Base-by-base conservation (phyloP, 345 rosid genomes). In the Arabidopsis thaliana region DNA sequence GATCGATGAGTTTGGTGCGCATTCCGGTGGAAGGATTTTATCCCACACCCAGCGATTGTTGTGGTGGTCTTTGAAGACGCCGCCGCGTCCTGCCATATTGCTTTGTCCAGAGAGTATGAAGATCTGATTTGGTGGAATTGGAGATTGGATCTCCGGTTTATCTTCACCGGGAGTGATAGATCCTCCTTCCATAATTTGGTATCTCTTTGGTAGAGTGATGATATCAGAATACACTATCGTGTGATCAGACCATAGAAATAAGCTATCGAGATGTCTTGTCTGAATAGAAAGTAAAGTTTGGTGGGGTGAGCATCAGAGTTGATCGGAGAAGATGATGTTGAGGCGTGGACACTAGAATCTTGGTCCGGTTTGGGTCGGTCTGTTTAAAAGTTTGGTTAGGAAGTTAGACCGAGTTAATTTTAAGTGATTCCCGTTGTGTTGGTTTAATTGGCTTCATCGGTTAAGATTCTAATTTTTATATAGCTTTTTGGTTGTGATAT, bases 61-160 rank as follows among this genome's bases (percentile, higher is more conserved):
- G 66, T 82, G 84, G 73, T 56, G 82, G 68, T 83, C 86, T 20
- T 71, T 86, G 66, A 78, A 32, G 11, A 88, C 96, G 28, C 93
- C 98, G 40, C 97, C 98, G 44, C 93, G 89, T 58, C 97, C 97
- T 8, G 89, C 86, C 97, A 90, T 91, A 87, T 92, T 94, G 84
- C 99, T 94, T 80, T 94, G 97, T 7, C 98, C 96, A 45, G 97
- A 86, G 73, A 94, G 85, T 55, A 94, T 81, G 84, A 90, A 94
- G 77, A 91, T 85, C 65, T 87, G 89, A 4, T 82, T 75, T 20
- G 78, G 72, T 33, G 69, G 6, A 6, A 30, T 22, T 6, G 38
- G 72, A 3, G 78, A 4, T 12, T 66, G 70, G 42, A 44, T 67
- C 77, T 61, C 73, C 2, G 20, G 12, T 45, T 45, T 51, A 13